Evolutionary conservation across 2,329 filamentous ascomycete species (phyloP), one percentile per base, ranked within the genome.

Genomic region (Aspergillus calidoustus): DNA sequence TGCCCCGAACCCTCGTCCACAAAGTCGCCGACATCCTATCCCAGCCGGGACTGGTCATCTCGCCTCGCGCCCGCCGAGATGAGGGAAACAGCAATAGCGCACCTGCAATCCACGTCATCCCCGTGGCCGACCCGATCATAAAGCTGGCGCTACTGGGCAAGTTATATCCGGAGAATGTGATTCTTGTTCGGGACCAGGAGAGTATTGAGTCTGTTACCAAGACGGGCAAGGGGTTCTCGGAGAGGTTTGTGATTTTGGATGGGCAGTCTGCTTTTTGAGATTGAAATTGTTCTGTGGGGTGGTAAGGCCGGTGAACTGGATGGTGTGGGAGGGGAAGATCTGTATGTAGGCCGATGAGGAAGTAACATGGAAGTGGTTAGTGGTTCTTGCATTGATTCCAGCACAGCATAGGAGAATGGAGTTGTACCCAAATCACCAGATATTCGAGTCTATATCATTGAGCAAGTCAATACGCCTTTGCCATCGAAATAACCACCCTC

Each of bases 91-190:
- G 25, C 6, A 54, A 28, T 7, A 28, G 25, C 6, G 25, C 25
- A 28, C 25, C 25, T n/a, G 53, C 43, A 13, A 55, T 71, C 8
- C 68, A 71, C 60, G 54, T 70, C 6, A 67, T 70, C 11, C 67
- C 65, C 1, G 56, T 61, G 6, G 22, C 49, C 8, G 59, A 66
- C n/a, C 57, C 66, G 2, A 30, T 68, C 19, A 47, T 69, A 25
- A 61, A 62, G 7, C 31, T 71, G 17, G 68, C 68, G 4, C 54
- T 69, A 3, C 44, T 70, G 23, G 69, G 68, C n/a, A 70, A 67
- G 56, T n/a, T 71, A 9, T 71, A 71, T 38, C 69, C 69, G 1
- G 66, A 65, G 28, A 71, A 71, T 43, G 63, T 69, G 1, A 54
- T 70, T 5, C 34, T 70, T 7, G 55, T 69, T 2, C 63, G 61